Base-by-base conservation (phyloP, 78 protist species). In the Dictyostelium capitatum region DNA sequence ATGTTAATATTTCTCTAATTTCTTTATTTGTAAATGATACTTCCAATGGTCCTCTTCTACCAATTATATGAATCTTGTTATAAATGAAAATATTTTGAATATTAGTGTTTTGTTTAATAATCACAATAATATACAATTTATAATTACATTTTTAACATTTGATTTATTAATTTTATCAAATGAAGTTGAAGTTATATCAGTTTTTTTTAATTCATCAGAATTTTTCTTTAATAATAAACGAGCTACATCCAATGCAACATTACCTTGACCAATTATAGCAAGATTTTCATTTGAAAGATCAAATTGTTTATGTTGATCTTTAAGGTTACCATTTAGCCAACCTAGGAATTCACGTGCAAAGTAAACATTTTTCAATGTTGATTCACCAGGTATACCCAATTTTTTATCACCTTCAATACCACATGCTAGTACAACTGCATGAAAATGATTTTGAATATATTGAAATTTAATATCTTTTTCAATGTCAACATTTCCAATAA, bases 261-360 rank as follows among this genome's bases (percentile, higher is more conserved):
- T 90, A 28, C 95, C 95, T 48, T 90, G 95, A 28, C 95, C 95
- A 47, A 90, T 78, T n/a, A 90, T 90, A n/a, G 54, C 95, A 6
- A 83, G 72, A 81, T 90, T 47, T 30, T 81, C 75, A n/a, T n/a
- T n/a, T 23, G 56, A 25, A 2, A 90, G 46, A 3, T 69, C 50
- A 67, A 70, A 90, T 25, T 81, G 37, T 72, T 79, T 79, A 17
- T 83, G 57, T 83, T 83, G 87, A 65, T 50, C 57, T 10, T 90
- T 69, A 12, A 80, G 78, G 17, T 90, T 79, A 51, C 95, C 95
- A 65, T 90, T 90, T 43, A 90, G 65, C 95, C 95, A 90, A 32
- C 83, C 50, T 46, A 81, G 19, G 46, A 90, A 90, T 14, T 90
- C 95, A 15, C 95, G n/a, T 20, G 95, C 95, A 25, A 70, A 64